These are phyloP conservation scores for Cardamine resedifolia DNA, from an alignment of 345 rosid species.

Conservation along the genomic window DNA sequence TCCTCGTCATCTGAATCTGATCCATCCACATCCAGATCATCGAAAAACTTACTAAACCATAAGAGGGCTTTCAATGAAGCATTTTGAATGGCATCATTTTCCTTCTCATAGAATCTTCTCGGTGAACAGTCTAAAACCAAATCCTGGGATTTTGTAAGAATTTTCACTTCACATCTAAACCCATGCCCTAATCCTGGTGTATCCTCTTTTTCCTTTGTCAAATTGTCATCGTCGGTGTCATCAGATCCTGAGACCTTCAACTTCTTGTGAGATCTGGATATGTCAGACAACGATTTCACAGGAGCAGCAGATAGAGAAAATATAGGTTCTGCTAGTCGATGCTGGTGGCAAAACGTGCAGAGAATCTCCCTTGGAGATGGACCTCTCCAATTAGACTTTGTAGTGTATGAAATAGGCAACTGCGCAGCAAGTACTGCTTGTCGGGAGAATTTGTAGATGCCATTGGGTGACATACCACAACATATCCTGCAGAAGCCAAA, in stretches of 20 bases:
- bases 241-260: slow-evolving; percentile 44
- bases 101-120: slow-evolving; percentile 58
- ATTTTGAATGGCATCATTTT: slow-evolving; percentile 68
- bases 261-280: slow-evolving; percentile 55
- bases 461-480: slow-evolving; percentile 69
- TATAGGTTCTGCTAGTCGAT: slow-evolving; percentile 75
- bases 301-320: slow-evolving; percentile 46
- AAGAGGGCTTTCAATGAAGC: slow-evolving; percentile 72
- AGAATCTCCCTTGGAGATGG: slow-evolving; percentile 78
- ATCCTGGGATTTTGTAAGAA: slow-evolving; percentile 62
- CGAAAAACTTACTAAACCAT: slow-evolving; percentile 66
- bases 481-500: slow-evolving; percentile 53
- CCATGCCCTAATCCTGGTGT: slow-evolving; percentile 38
- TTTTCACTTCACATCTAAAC: slow-evolving; percentile 66
- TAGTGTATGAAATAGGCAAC: slow-evolving; percentile 64
- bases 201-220: slow-evolving; percentile 29
- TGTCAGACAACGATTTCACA: slow-evolving; percentile 43
- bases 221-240: slow-evolving; percentile 21
- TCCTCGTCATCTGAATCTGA: slow-evolving; percentile 41
- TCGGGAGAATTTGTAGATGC: slow-evolving; percentile 78
- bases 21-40: slow-evolving; percentile 41
- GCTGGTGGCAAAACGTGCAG: slow-evolving; percentile 76
- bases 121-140: slow-evolving; percentile 68
- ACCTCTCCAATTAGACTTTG: slow-evolving; percentile 85
- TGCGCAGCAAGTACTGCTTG: slow-evolving; percentile 68